Evolutionary conservation across 2,329 filamentous ascomycete species (phyloP).

Genomic region (Fusarium coicis): DNA sequence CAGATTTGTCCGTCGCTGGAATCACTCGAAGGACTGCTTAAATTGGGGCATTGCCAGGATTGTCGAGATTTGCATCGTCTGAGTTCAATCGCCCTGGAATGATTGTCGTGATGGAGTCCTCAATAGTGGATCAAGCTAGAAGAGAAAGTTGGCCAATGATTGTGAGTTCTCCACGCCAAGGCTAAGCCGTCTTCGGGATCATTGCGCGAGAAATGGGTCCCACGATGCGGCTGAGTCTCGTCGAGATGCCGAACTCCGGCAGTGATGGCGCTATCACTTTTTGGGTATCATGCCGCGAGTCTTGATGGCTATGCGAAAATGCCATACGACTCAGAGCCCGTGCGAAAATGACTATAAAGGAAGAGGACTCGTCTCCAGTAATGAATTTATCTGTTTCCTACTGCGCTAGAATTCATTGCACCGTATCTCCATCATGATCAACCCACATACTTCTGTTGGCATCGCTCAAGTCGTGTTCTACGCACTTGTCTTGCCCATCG

Average conservation of each 20-base stretch:
- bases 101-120: not conserved
- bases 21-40: accelerated
- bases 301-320: not conserved
- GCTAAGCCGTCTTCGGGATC: not conserved
- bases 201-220: conserved; percentile 2
- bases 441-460: not conserved
- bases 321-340: not conserved
- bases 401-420: too few relatives aligned
- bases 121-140: not conserved
- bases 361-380: too few relatives aligned
- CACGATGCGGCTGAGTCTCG: not conserved
- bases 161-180: not conserved
- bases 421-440: not conserved
- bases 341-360: not conserved
- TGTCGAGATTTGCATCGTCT: not conserved
- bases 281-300: not conserved
- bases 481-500: not conserved
- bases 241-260: not conserved
- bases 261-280: not conserved
- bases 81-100: not conserved
- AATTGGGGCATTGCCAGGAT: accelerated
- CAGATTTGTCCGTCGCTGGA: accelerated
- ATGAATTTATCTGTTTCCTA: too few relatives aligned
- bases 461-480: not conserved
- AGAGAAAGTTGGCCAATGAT: not conserved